A percentile compares a stretch with the other conserved stretches of the same genome.
Conservation (phyloP, 306 rosid genomes). For the Casuarina glauca region DNA sequence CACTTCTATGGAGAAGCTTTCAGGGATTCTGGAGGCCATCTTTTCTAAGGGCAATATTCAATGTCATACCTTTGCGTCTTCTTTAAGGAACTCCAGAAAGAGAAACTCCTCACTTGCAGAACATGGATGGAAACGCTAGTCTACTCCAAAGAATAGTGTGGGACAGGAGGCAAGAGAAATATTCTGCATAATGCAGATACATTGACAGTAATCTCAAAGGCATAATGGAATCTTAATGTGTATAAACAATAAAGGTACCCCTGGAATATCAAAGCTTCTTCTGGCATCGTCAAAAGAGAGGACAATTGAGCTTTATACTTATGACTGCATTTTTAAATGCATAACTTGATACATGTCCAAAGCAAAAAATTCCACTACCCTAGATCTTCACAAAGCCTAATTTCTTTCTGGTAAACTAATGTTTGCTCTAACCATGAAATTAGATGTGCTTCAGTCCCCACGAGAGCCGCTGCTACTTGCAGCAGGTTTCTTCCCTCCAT, state of each 20-base stretch:
- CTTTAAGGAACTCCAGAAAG: neutral
- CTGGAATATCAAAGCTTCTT: slow-evolving; percentile 29
- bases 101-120: neutral
- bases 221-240: slow-evolving; percentile 22
- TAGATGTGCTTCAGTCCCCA: slow-evolving; percentile 45
- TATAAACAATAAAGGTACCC: slow-evolving; percentile 33
- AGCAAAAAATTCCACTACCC: slow-evolving; percentile 41
- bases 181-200: slow-evolving; percentile 6
- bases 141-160: neutral
- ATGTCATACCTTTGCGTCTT: neutral
- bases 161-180: neutral
- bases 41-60: neutral
- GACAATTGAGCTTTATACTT: slow-evolving; percentile 31
- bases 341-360: slow-evolving; percentile 35
- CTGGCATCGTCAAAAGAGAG: slow-evolving; percentile 27
- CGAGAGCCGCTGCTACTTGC: slow-evolving; percentile 44
- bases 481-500: slow-evolving; percentile 45
- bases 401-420: slow-evolving; percentile 24
- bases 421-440: slow-evolving; percentile 30
- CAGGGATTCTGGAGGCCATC: no score
- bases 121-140: neutral
- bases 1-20: no score
- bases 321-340: slow-evolving; percentile 41
- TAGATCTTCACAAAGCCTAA: slow-evolving; percentile 48
- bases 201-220: neutral